Conservation (phyloP, 768 basidiomycete genomes). For the Neoboletus magnificus region DNA sequence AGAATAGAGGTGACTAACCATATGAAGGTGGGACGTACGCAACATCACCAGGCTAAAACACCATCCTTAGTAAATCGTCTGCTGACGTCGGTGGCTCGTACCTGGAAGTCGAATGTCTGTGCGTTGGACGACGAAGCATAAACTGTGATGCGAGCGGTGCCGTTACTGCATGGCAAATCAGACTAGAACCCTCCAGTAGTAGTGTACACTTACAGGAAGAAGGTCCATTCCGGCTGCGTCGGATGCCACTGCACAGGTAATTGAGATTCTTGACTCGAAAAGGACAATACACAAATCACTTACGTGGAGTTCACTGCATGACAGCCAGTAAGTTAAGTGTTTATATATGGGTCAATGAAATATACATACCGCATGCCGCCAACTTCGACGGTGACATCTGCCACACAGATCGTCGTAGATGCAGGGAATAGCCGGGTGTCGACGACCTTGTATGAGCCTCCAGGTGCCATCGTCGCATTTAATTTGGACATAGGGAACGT, state of each 20-base stretch:
- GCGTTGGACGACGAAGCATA: conserved; percentile 42
- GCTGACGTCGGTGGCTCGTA: background rate
- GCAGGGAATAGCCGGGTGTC: conserved; percentile 54
- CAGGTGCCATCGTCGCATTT: conserved; percentile 39
- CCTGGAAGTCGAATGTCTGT: conserved; percentile 45
- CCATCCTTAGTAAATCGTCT: background rate
- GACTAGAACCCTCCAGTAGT: background rate
- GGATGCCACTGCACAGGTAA: conserved; percentile 44
- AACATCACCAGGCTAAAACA: conserved; percentile 30
- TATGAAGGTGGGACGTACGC: conserved; percentile 26
- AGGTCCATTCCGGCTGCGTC: conserved; percentile 48
- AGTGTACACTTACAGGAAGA: conserved; percentile 31
- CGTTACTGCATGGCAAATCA: conserved; percentile 27
- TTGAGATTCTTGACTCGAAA: background rate
- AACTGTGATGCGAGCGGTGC: conserved; percentile 40
- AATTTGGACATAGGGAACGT: conserved; percentile 53
- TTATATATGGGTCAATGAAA: background rate
- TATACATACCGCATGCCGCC: conserved; percentile 54
- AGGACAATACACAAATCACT: conserved; percentile 11
- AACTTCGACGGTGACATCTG: conserved; percentile 54
- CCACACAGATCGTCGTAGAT: conserved; percentile 51
- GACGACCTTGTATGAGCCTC: conserved; percentile 59
- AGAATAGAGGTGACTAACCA: conserved; percentile 8
- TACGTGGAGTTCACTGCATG: conserved; percentile 44
- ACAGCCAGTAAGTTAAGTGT: background rate